phyloP scores from a whole-genome alignment of 306 rosid species.

The Casuarina equisetifolia region DNA sequence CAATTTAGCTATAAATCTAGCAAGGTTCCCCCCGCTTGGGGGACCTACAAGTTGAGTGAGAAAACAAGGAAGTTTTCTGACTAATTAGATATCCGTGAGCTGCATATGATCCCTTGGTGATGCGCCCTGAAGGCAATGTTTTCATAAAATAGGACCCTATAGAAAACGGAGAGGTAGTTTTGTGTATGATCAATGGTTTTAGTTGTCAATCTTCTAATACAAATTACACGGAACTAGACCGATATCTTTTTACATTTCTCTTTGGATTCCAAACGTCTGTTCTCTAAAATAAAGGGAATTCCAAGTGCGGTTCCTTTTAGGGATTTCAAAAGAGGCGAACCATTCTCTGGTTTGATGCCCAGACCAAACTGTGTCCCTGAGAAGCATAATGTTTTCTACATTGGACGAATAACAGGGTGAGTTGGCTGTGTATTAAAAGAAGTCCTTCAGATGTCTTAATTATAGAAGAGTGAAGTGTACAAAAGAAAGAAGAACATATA shows the following conservation, averaged over 20 bases:
- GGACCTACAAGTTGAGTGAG: slow-evolving; percentile 37
- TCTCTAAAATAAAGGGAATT: no score
- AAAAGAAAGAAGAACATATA: not conserved
- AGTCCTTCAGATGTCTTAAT: not conserved
- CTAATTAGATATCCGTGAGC: not conserved
- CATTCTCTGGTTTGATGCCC: no score
- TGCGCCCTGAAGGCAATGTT: not conserved
- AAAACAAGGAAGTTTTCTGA: not conserved
- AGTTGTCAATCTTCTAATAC: not conserved
- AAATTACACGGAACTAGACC: not conserved
- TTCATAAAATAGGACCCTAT: slow-evolving; percentile 30
- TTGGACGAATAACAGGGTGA: slow-evolving; percentile 96
- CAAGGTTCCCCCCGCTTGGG: slow-evolving; percentile 52
- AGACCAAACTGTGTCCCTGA: no score
- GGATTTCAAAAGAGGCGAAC: no score
- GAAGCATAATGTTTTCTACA: slow-evolving; percentile 28
- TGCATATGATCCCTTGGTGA: not conserved
- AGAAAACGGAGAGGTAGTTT: slow-evolving; percentile 13
- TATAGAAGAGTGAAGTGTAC: not conserved
- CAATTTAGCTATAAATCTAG: slow-evolving; percentile 25
- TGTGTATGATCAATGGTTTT: not conserved
- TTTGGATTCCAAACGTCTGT: not conserved
- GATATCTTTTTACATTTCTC: not conserved
- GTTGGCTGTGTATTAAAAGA: slow-evolving; percentile 21
- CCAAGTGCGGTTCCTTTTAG: no score